phyloP scores from a whole-genome alignment of 192 early-diverging fungal species.

The Podila verticillata region DNA sequence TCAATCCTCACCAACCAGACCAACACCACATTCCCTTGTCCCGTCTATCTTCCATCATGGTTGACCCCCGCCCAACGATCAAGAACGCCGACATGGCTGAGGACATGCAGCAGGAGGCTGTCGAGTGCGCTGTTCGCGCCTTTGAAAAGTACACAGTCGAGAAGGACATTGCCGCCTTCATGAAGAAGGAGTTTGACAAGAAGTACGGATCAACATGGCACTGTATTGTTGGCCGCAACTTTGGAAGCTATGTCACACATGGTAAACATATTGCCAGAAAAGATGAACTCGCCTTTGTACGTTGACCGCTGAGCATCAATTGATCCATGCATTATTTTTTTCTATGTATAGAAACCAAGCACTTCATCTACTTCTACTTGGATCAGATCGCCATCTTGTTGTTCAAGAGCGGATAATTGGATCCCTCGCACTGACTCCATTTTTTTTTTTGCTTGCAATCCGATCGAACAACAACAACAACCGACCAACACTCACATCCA shows the following conservation, averaged over 20 bases:
- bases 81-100: conserved; percentile 99
- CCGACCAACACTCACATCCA: no score
- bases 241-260: conserved; percentile 99
- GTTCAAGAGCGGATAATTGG: conserved; percentile 87
- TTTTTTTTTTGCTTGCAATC: background rate
- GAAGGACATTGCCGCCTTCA: conserved; percentile 96
- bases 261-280: conserved; percentile 53
- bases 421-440: background rate
- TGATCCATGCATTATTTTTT: background rate
- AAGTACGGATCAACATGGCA: conserved; percentile 99
- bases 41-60: conserved; percentile 55
- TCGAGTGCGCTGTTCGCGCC: conserved; percentile 87
- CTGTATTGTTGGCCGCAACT: conserved; percentile 98
- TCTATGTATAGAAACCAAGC: conserved; percentile 73
- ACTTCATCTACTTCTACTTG: conserved; percentile 99
- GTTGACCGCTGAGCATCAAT: background rate
- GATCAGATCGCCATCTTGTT: conserved; percentile 93
- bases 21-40: background rate
- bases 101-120: conserved; percentile 93
- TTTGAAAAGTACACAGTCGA: conserved; percentile 95
- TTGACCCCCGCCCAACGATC: conserved; percentile 88
- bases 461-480: no score
- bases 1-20: background rate
- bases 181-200: conserved; percentile 99
- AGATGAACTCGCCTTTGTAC: background rate